These are phyloP conservation scores for Wickerhamiella alocasiicola DNA, from an alignment of 805 yeast genomes.

Conservation along the genomic window DNA sequence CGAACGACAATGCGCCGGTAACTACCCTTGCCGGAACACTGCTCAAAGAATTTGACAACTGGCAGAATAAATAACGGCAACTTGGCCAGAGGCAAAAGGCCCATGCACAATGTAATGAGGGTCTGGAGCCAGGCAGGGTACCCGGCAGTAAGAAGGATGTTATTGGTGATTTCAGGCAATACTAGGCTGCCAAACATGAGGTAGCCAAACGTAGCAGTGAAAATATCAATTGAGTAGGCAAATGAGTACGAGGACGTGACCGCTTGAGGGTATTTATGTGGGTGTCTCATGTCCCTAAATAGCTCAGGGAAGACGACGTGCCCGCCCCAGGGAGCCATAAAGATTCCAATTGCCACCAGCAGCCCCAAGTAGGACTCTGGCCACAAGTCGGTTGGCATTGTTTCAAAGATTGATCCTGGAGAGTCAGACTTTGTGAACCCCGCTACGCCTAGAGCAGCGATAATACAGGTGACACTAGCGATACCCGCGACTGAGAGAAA, in stretches of 20 bases:
- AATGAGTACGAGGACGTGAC: constrained; percentile 43
- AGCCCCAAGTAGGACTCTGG: constrained; percentile 45
- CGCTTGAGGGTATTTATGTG: constrained; percentile 41
- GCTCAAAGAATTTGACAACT: constrained; percentile 37
- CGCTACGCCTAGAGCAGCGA: constrained; percentile 42
- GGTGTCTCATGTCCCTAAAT: constrained; percentile 61
- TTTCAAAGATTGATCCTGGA: constrained; percentile 63
- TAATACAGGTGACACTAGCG: constrained; percentile 52
- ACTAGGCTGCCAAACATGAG: constrained; percentile 65
- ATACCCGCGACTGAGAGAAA: constrained; percentile 61
- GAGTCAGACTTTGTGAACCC: constrained; percentile 48
- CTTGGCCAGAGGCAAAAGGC: constrained; percentile 74
- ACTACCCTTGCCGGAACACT: neutral
- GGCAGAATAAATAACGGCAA: constrained; percentile 78
- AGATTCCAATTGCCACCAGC: constrained; percentile 31
- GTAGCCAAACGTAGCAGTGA: constrained; percentile 54
- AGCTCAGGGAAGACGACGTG: constrained; percentile 72
- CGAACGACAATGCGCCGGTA: constrained; percentile 22
- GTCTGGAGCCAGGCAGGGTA: constrained; percentile 50
- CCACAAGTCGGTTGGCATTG: constrained; percentile 54
- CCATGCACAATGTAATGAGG: constrained; percentile 50
- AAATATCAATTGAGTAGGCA: constrained; percentile 44
- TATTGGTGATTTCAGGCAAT: constrained; percentile 65
- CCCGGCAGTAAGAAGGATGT: constrained; percentile 50
- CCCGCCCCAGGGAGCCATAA: constrained; percentile 64